Conservation (phyloP, 371 early-diverging fungal genomes). For the Rhizopus delemar region DNA sequence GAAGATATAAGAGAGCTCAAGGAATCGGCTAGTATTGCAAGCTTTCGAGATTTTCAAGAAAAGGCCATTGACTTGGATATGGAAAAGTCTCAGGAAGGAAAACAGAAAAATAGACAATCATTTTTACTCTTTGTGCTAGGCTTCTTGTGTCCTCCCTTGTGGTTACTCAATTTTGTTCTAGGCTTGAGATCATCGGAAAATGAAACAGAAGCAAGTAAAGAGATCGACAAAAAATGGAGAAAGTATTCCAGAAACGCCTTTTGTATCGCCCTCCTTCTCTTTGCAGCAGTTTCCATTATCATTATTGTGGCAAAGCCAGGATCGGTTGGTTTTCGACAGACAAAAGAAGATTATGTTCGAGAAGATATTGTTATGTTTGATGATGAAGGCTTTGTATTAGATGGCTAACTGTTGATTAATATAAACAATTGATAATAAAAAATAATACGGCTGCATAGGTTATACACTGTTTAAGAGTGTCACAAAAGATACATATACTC, state of each 20-base stretch:
- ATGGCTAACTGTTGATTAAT: background rate
- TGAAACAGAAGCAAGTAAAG: slow-evolving; percentile 9
- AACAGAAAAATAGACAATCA: slow-evolving; percentile 19
- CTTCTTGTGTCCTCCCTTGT: slow-evolving; percentile 33
- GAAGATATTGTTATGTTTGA: slow-evolving; percentile 1
- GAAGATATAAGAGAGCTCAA: background rate
- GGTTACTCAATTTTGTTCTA: slow-evolving; percentile 30
- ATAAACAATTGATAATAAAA: background rate
- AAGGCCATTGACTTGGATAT: background rate
- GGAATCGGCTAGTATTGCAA: background rate
- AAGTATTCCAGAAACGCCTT: slow-evolving; percentile 23
- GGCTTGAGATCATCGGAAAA: slow-evolving; percentile 1
- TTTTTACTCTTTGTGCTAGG: slow-evolving; percentile 35
- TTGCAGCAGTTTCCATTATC: background rate
- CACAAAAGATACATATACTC: background rate
- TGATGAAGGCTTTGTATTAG: background rate
- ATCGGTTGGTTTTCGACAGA: background rate
- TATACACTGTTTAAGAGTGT: background rate
- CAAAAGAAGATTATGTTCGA: background rate
- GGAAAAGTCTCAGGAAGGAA: slow-evolving; percentile 8
- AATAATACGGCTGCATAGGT: background rate
- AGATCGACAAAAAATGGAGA: slow-evolving; percentile 23
- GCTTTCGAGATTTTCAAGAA: slow-evolving; percentile 2
- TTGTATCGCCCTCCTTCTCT: slow-evolving; percentile 2
- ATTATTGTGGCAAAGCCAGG: slow-evolving; percentile 3